Conservation (phyloP, 176 grass and related monocot genomes). For the Rhynchospora tenuis region DNA sequence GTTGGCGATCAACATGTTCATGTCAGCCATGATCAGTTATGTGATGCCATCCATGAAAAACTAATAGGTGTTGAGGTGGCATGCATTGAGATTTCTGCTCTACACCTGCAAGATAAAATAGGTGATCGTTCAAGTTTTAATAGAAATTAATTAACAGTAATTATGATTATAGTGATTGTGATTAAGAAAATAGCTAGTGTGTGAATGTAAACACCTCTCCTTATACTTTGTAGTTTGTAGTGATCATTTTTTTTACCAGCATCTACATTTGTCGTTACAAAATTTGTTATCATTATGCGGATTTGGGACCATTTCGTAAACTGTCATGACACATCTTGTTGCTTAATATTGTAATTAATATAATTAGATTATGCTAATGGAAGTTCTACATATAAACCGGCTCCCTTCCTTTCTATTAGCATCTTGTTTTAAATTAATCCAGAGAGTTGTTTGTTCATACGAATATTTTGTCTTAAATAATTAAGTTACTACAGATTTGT, state of each 20-base stretch:
- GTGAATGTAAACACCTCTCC: background rate
- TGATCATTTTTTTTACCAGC: background rate
- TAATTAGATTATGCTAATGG: background rate
- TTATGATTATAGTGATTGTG: background rate
- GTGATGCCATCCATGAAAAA: constrained; percentile 37
- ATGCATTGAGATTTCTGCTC: background rate
- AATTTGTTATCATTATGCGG: background rate
- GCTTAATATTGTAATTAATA: background rate
- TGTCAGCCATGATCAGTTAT: constrained; percentile 33
- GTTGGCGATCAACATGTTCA: background rate
- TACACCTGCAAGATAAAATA: background rate
- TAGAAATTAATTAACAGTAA: background rate
- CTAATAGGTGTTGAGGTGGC: constrained; percentile 18
- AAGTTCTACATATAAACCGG: background rate
- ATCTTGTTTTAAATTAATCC: background rate
- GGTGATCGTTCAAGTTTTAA: background rate
- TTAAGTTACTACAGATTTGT: background rate
- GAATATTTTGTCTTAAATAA: background rate
- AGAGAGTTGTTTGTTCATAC: background rate
- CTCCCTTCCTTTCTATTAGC: background rate
- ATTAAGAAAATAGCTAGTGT: background rate
- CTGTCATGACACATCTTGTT: background rate
- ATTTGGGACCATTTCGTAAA: background rate
- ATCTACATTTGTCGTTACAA: background rate
- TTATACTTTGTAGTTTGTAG: background rate